Evolutionary conservation across 495 filamentous ascomycete species (phyloP).

Genomic region (Xylaria venustula): DNA sequence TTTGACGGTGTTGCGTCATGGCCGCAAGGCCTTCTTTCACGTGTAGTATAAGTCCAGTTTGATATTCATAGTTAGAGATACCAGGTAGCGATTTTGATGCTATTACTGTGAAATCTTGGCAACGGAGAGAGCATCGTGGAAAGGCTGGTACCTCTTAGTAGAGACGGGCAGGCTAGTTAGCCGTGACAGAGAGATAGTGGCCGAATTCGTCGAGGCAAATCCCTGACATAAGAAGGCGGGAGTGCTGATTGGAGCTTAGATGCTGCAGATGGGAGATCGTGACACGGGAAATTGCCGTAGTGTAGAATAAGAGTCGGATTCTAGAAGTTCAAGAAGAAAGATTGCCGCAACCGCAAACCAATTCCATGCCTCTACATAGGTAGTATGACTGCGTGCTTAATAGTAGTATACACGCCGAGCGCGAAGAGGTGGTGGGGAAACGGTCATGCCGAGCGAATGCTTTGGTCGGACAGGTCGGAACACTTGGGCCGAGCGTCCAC

Average conservation of each 20-base stretch:
- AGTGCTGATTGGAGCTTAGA: neutral
- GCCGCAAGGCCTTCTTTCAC: neutral
- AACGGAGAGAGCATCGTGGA: too few species aligned
- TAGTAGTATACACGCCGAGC: too few species aligned
- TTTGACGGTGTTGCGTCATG: neutral
- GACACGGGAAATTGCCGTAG: constrained; percentile 7
- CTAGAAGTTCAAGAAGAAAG: constrained; percentile 10
- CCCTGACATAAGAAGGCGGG: neutral
- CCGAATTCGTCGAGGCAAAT: neutral
- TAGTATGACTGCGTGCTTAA: too few species aligned
- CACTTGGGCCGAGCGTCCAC: neutral
- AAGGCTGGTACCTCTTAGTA: too few species aligned
- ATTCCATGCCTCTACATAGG: neutral
- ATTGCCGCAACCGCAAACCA: neutral
- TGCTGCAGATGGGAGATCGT: neutral
- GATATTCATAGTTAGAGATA: too few species aligned
- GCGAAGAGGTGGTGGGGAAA: constrained; percentile 21
- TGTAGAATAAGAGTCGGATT: constrained; percentile 2
- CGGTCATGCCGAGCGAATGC: constrained; percentile 32
- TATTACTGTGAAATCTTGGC: too few species aligned
- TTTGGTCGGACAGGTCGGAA: constrained; percentile 22
- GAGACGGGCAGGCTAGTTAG: too few species aligned
- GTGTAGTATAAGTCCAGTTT: too few species aligned
- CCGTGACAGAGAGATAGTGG: too few species aligned
- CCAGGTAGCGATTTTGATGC: too few species aligned